These are phyloP conservation scores for Phytopythium chamaehyphon DNA, from an alignment of 352 stramenopile genomes.

Conservation along the genomic window DNA sequence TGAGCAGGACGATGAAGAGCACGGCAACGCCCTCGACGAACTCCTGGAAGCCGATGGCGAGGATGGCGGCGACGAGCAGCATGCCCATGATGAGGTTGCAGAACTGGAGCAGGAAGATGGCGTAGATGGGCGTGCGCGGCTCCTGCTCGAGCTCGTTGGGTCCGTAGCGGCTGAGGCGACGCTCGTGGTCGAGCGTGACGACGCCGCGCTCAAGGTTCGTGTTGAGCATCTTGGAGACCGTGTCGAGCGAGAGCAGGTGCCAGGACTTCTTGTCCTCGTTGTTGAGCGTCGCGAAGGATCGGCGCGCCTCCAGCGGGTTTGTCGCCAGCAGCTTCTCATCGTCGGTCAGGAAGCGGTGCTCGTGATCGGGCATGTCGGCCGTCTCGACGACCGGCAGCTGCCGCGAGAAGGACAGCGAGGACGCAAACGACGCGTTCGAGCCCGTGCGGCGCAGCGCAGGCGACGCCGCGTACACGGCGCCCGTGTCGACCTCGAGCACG, in stretches of 20 bases:
- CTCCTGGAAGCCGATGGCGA: slow-evolving; percentile 53
- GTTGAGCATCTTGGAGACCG: slow-evolving; percentile 46
- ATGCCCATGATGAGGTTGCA: slow-evolving; percentile 78
- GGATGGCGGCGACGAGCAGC: slow-evolving; percentile 52
- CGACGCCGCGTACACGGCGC: slow-evolving; percentile 10
- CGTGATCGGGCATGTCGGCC: slow-evolving; percentile 26
- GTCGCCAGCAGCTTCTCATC: slow-evolving; percentile 47
- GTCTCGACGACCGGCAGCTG: slow-evolving; percentile 5
- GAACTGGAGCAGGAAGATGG: slow-evolving; percentile 73
- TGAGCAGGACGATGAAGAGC: slow-evolving; percentile 59
- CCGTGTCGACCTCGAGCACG: slow-evolving; percentile 8
- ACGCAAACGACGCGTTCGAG: slow-evolving; percentile 1
- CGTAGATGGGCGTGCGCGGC: slow-evolving; percentile 43
- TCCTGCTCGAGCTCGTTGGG: slow-evolving; percentile 65
- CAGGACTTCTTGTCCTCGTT: slow-evolving; percentile 47
- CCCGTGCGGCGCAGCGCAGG: neutral
- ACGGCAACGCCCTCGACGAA: slow-evolving; percentile 72
- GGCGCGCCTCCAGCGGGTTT: slow-evolving; percentile 36
- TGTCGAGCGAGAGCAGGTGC: slow-evolving; percentile 38
- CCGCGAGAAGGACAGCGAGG: slow-evolving; percentile 5
- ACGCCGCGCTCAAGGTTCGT: slow-evolving; percentile 50
- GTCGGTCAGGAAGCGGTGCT: slow-evolving; percentile 60
- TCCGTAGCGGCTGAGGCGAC: slow-evolving; percentile 39
- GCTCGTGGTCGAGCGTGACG: slow-evolving; percentile 32
- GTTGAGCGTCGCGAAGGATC: slow-evolving; percentile 55